Conservation (phyloP, 1,284 basidiomycete genomes). For the Ceraceosorus bombacis region DNA sequence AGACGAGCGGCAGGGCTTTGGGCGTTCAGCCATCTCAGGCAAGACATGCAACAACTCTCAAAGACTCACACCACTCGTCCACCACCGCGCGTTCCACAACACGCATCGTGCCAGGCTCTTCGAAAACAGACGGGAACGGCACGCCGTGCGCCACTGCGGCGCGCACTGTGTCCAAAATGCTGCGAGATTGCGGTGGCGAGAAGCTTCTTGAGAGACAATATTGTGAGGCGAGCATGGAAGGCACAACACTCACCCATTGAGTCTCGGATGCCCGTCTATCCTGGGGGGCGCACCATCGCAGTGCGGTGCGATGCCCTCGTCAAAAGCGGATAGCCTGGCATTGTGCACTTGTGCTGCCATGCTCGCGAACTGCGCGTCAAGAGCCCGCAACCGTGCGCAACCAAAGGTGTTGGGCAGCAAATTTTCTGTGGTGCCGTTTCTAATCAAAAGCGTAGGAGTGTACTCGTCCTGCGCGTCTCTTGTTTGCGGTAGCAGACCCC, state of each 20-base stretch:
- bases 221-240: too few species aligned
- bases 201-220: too few species aligned
- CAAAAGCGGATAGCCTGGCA: conserved; percentile 59
- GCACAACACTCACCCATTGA: conserved; percentile 52
- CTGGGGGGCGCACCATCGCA: conserved; percentile 63
- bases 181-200: too few species aligned
- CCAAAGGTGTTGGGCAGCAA: conserved; percentile 62
- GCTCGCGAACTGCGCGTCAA: conserved; percentile 31
- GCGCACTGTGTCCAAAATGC: conserved; percentile 65
- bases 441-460: not conserved
- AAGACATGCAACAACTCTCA: too few species aligned
- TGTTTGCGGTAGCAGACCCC: conserved; percentile 51
- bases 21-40: too few species aligned
- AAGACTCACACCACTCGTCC: conserved; percentile 60
- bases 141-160: conserved; percentile 62
- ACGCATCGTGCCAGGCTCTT: conserved; percentile 15
- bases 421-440: conserved; percentile 60
- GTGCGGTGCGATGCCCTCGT: conserved; percentile 63
- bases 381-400: conserved; percentile 57
- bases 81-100: conserved; percentile 64
- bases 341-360: conserved; percentile 58
- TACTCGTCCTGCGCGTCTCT: not conserved
- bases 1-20: too few species aligned
- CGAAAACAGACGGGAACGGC: conserved; percentile 25
- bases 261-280: conserved; percentile 67